Evolutionary conservation across 2,329 filamentous ascomycete genomes (phyloP).

Genomic region (Knoxdaviesia capensis): DNA sequence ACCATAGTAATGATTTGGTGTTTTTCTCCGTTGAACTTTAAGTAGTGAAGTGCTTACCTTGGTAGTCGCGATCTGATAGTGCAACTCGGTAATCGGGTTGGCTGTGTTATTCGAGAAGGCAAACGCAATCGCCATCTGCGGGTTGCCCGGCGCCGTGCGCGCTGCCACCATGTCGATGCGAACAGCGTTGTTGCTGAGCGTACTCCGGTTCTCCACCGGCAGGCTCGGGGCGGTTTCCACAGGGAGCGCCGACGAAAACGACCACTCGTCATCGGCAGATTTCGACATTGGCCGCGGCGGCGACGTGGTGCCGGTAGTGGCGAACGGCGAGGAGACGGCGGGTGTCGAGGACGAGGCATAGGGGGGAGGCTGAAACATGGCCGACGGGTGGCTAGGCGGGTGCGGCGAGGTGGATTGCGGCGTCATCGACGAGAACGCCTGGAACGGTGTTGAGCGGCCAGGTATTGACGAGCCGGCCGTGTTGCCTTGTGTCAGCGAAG

Average conservation of each 20-base stretch:
- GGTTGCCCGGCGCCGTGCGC: constrained; percentile 28
- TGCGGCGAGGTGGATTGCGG: constrained; percentile 25
- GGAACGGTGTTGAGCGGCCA: constrained; percentile 26
- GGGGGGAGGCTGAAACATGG: constrained; percentile 11
- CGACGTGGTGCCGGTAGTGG: constrained; percentile 7
- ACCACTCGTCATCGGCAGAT: constrained; percentile 66
- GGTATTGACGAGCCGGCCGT: constrained; percentile 23
- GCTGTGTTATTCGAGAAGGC: constrained; percentile 67
- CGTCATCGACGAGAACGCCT: constrained; percentile 25
- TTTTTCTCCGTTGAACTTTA: constrained; percentile 3
- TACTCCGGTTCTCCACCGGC: constrained; percentile 40
- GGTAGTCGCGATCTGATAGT: constrained; percentile 83
- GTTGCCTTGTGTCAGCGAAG: constrained; percentile 40
- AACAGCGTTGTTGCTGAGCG: constrained; percentile 49
- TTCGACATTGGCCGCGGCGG: constrained; percentile 22
- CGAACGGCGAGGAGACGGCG: constrained; percentile 12
- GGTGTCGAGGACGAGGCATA: constrained; percentile 6
- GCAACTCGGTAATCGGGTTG: constrained; percentile 55
- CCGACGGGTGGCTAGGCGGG: neutral
- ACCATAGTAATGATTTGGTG: neutral
- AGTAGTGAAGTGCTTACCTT: constrained; percentile 37
- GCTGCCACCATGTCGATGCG: constrained; percentile 55
- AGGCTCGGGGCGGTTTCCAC: constrained; percentile 25
- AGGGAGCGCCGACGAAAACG: constrained; percentile 73
- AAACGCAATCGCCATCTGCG: constrained; percentile 49